Conservation (phyloP, 1,139 yeast genomes). For the Hansenula anomala region DNA sequence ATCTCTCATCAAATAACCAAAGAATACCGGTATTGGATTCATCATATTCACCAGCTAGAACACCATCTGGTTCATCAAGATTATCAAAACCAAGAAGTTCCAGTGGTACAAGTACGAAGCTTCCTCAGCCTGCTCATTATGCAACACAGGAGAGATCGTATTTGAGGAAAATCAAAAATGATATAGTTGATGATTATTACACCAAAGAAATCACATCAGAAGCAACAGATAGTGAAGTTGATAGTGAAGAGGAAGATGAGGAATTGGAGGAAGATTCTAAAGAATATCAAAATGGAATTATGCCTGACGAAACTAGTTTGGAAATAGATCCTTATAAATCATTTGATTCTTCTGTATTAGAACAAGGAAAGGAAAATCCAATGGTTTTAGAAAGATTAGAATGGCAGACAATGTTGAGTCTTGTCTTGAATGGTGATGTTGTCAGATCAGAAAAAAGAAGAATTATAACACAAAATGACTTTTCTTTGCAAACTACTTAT, state of each 20-base stretch:
- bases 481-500: conserved; percentile 47
- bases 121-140: conserved; percentile 21
- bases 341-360: conserved; percentile 16
- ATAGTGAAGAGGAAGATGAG: conserved; percentile 20
- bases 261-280: conserved; percentile 16
- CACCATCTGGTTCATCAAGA: conserved; percentile 18
- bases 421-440: conserved; percentile 93
- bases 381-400: conserved; percentile 77
- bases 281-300: conserved; percentile 7
- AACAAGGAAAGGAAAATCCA: conserved; percentile 39
- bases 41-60: conserved; percentile 20
- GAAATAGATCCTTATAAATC: conserved; percentile 21
- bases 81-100: conserved; percentile 13
- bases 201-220: conserved; percentile 50
- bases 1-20: conserved; percentile 12
- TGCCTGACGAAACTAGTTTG: conserved; percentile 14
- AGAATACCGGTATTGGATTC: conserved; percentile 15
- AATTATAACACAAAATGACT: conserved; percentile 47
- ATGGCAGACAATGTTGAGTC: conserved; percentile 92
- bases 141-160: conserved; percentile 64
- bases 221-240: conserved; percentile 26
- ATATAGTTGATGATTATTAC: conserved; percentile 63
- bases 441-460: conserved; percentile 87
- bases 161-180: conserved; percentile 58
- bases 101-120: conserved; percentile 13